These are phyloP conservation scores for Helicocarpus griseus DNA, from an alignment of 2,329 filamentous ascomycete species.

Conservation along the genomic window DNA sequence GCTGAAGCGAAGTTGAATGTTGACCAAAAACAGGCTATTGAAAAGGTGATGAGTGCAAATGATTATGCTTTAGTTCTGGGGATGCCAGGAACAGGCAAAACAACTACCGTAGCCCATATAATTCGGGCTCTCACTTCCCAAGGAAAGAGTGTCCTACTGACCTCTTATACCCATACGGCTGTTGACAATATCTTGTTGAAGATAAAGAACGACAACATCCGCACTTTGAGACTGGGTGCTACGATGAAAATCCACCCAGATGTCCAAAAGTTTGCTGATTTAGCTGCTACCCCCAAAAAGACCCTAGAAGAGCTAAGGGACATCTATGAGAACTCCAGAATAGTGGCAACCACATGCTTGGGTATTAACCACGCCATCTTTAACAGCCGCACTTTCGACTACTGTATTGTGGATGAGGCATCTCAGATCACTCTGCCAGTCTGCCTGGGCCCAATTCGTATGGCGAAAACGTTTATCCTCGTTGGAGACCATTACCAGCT, in stretches of 20 bases:
- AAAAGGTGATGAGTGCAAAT: slow-evolving; percentile 89
- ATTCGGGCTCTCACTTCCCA: slow-evolving; percentile 81
- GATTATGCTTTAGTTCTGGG: slow-evolving; percentile 96
- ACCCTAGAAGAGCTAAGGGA: slow-evolving; percentile 75
- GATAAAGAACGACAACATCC: slow-evolving; percentile 66
- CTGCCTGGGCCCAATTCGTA: slow-evolving; percentile 84
- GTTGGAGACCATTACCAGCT: slow-evolving; percentile 96
- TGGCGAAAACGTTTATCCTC: slow-evolving; percentile 85
- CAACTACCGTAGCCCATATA: slow-evolving; percentile 95
- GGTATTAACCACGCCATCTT: slow-evolving; percentile 86
- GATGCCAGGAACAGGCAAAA: slow-evolving; percentile 98
- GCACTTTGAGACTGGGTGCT: slow-evolving; percentile 76
- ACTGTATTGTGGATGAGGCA: slow-evolving; percentile 96
- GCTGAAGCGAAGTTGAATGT: slow-evolving; percentile 66
- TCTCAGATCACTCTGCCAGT: slow-evolving; percentile 95
- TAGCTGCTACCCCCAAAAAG: slow-evolving; percentile 63
- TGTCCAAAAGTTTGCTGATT: slow-evolving; percentile 72
- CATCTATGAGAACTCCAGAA: slow-evolving; percentile 73
- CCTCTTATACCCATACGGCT: slow-evolving; percentile 93
- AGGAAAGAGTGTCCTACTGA: slow-evolving; percentile 84
- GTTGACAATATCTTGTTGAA: slow-evolving; percentile 98
- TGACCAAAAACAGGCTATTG: slow-evolving; percentile 76
- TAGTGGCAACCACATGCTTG: slow-evolving; percentile 91
- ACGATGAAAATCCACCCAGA: slow-evolving; percentile 79
- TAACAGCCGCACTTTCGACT: slow-evolving; percentile 82